Percentiles rank a stretch among this genome's conserved stretches.
Evolutionary conservation across 176 grass and related monocot genomes (phyloP).

Genomic region (Alopecurus myosuroides): DNA sequence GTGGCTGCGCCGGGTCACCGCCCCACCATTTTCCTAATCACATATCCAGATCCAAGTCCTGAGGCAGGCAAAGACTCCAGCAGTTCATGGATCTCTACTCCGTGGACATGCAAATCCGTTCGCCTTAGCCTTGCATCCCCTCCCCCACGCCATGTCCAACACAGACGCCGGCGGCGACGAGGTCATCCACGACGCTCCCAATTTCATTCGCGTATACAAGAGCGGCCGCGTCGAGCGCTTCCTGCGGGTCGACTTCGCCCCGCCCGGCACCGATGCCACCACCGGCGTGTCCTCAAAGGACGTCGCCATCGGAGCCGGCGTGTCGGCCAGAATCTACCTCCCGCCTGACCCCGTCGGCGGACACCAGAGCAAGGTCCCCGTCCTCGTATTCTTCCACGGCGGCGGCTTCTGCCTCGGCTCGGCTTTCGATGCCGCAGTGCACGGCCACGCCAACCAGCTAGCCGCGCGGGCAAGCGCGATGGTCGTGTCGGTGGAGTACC

Average conservation of each 20-base stretch:
- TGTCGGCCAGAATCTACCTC: constrained; percentile 51
- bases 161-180: constrained; percentile 26
- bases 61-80: background rate
- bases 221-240: constrained; percentile 66
- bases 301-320: background rate
- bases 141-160: constrained; percentile 19
- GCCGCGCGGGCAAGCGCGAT: constrained; percentile 34
- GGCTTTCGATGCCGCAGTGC: constrained; percentile 35
- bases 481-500: constrained; percentile 58
- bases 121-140: background rate
- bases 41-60: background rate
- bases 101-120: background rate
- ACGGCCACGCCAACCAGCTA: constrained; percentile 45
- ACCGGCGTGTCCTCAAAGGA: constrained; percentile 52
- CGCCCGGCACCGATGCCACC: constrained; percentile 31
- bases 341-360: background rate
- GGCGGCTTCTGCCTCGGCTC: constrained; percentile 69
- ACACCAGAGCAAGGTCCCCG: constrained; percentile 19
- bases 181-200: constrained; percentile 45
- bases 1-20: background rate
- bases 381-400: constrained; percentile 57
- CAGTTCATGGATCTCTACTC: background rate
- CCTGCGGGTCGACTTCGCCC: constrained; percentile 32
- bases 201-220: constrained; percentile 60
- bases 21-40: background rate